Base-by-base conservation (phyloP, 2,329 filamentous ascomycete species). In the Pseudodiploospora longispora region DNA sequence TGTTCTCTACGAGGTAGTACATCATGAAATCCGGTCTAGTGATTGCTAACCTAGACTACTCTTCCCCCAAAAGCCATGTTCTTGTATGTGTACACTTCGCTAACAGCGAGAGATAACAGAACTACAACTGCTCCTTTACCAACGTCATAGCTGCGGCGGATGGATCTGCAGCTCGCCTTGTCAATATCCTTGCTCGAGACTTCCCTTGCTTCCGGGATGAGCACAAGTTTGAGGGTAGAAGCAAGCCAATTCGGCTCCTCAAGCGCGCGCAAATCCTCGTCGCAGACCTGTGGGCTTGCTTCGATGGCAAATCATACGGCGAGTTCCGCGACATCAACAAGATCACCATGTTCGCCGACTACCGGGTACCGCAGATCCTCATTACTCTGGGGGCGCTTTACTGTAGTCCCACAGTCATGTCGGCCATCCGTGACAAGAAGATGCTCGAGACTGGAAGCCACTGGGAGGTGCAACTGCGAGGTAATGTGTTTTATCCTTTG, bases 331-430 rank as follows among this genome's bases (percentile, higher is more conserved):
- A 98, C 60, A 95, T 98, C 55, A 85, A 93, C 66, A 88, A 89
- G 61, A 85, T 98, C 56, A 98, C 93, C 48, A 97, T 97, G 83
- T 98, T 98, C 70, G 90, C 93, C 59, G 93, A 98, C 68, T 98
- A 98, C 61, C 85, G 93, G 36, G 84, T 98, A 43, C 94, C 94
- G 10, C 93, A 98, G 67, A 93, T 96, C 54, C 76, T 98, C 31
- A 81, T 90, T 55, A 80, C 81, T 7, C 72, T 97, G 37, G 86
- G 87, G 12, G 91, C 89, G 46, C 68, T 98, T 40, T 80, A 78
- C 55, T 96, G 93, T 65, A 90, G 86, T 51, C 93, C 93, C 0
- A 75, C 82, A 1, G 69, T 98, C 37, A 82, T 89, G 41, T 72
- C 75, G 31, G 75, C 82, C 10, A 83, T 98, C 55, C 74, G 76